Conservation (phyloP, 371 early-diverging fungal genomes). For the Rhizopus microsporus region DNA sequence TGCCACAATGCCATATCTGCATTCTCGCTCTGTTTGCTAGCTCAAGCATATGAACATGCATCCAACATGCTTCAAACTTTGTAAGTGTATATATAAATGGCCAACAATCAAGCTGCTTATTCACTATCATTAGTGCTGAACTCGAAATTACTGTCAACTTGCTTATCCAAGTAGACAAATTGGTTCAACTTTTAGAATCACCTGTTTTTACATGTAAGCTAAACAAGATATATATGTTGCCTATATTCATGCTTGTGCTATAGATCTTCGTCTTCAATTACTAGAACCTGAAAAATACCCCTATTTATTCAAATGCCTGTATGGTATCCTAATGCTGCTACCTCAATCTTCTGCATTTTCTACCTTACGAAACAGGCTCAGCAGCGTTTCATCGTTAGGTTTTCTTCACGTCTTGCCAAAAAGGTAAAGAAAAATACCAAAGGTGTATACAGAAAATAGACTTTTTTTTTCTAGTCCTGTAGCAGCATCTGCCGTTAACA, state of each 20-base stretch:
- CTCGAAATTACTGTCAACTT: slow-evolving; percentile 88
- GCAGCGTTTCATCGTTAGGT: slow-evolving; percentile 69
- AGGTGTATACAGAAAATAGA: neutral
- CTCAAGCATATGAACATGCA: slow-evolving; percentile 90
- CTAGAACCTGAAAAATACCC: slow-evolving; percentile 87
- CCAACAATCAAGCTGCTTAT: neutral
- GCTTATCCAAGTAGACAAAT: slow-evolving; percentile 89
- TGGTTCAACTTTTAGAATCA: slow-evolving; percentile 92
- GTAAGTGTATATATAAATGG: slow-evolving; percentile 38
- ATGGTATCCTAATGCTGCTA: slow-evolving; percentile 89
- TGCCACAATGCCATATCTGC: slow-evolving; percentile 89
- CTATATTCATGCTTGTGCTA: neutral
- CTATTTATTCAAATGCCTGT: slow-evolving; percentile 82
- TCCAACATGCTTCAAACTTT: slow-evolving; percentile 76
- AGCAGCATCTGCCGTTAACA: slow-evolving; percentile 5
- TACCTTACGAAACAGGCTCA: slow-evolving; percentile 84
- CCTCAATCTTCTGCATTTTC: slow-evolving; percentile 94
- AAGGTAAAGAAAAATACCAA: slow-evolving; percentile 27
- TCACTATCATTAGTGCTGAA: slow-evolving; percentile 59
- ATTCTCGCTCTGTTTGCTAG: slow-evolving; percentile 84
- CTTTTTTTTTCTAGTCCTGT: slow-evolving; percentile 1
- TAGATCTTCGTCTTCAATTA: slow-evolving; percentile 83
- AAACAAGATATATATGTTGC: neutral
- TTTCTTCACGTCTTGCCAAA: slow-evolving; percentile 62
- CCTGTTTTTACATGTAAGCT: slow-evolving; percentile 86